Evolutionary conservation across 805 yeast species (phyloP).

Genomic region (Myxozyma neotropica): DNA sequence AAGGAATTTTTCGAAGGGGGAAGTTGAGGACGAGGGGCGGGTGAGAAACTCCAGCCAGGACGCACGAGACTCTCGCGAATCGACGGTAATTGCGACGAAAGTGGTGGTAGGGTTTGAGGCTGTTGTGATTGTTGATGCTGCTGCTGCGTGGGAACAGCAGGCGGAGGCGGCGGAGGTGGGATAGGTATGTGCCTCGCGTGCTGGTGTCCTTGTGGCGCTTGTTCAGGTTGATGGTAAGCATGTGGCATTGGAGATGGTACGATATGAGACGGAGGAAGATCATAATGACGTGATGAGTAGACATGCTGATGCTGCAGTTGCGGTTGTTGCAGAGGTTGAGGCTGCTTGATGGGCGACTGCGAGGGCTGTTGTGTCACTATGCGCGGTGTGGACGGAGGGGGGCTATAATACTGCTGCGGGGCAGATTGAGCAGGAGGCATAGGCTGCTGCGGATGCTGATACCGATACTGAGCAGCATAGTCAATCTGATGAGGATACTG

Average conservation of each 20-base stretch:
- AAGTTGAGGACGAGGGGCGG: conserved; percentile 10
- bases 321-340: conserved; percentile 4
- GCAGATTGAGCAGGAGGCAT: not conserved
- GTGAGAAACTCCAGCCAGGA: not conserved
- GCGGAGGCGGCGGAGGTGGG: not conserved
- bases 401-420: not conserved
- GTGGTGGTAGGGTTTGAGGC: not conserved
- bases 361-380: not conserved
- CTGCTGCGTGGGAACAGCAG: not conserved
- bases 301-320: not conserved
- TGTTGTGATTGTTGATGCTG: not conserved
- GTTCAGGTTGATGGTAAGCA: not conserved
- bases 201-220: not conserved
- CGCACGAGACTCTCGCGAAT: conserved; percentile 6
- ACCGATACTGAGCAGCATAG: not conserved
- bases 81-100: conserved; percentile 2
- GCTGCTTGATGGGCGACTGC: not conserved
- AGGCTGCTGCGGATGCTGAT: not conserved
- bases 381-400: not conserved
- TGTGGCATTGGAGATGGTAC: not conserved
- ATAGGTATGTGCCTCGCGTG: not conserved
- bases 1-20: conserved; percentile 2
- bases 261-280: not conserved
- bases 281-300: not conserved
- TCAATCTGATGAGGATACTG: not conserved